Conservation (phyloP, 2,329 filamentous ascomycete species). For the Xylaria sp. region DNA sequence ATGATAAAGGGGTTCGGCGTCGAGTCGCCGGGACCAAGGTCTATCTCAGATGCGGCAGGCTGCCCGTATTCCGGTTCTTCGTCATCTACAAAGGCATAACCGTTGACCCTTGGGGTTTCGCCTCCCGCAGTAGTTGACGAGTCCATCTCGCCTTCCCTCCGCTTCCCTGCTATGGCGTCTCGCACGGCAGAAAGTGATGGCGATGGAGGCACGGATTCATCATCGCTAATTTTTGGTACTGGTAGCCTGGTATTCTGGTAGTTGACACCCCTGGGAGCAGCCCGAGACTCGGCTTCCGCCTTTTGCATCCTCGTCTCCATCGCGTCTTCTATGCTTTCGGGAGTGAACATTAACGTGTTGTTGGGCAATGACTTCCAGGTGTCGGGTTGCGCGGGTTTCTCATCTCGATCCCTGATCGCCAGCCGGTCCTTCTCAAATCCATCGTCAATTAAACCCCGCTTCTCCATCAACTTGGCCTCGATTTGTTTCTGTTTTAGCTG, state of each 20-base stretch:
- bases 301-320: slow-evolving; percentile 66
- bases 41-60: slow-evolving; percentile 47
- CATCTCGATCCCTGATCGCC: slow-evolving; percentile 67
- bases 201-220: slow-evolving; percentile 64
- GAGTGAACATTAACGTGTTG: slow-evolving; percentile 86
- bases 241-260: slow-evolving; percentile 85
- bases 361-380: slow-evolving; percentile 74
- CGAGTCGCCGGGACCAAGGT: slow-evolving; percentile 62
- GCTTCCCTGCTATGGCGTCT: slow-evolving; percentile 78
- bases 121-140: slow-evolving; percentile 60
- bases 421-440: slow-evolving; percentile 61
- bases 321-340: slow-evolving; percentile 64
- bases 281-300: slow-evolving; percentile 70
- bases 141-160: slow-evolving; percentile 65
- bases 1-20: slow-evolving; percentile 81
- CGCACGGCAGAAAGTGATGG: slow-evolving; percentile 83
- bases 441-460: slow-evolving; percentile 55
- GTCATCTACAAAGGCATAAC: slow-evolving; percentile 92
- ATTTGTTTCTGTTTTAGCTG: slow-evolving; percentile 70
- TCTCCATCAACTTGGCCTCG: slow-evolving; percentile 54
- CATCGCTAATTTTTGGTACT: slow-evolving; percentile 44
- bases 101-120: slow-evolving; percentile 89
- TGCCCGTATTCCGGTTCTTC: slow-evolving; percentile 60
- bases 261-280: slow-evolving; percentile 74
- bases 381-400: slow-evolving; percentile 76